These are phyloP conservation scores for Leucocoprinus sp. DNA, from an alignment of 768 basidiomycete species.

Conservation along the genomic window DNA sequence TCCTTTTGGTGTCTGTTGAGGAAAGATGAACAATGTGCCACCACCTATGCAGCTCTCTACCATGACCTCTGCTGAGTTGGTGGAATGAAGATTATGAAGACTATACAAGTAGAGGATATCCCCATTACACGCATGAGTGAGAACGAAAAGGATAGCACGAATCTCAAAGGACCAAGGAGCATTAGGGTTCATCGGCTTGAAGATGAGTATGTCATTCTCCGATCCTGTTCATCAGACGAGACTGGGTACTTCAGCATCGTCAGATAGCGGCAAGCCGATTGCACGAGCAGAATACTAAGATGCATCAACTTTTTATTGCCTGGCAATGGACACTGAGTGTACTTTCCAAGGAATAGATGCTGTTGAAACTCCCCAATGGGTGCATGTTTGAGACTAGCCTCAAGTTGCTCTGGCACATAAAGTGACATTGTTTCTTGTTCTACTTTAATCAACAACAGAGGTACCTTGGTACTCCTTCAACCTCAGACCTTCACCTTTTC, in stretches of 20 bases:
- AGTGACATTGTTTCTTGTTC: no score
- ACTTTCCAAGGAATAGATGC: no score
- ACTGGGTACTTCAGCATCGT: constrained; percentile 66
- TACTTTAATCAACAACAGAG: no score
- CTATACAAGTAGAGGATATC: constrained; percentile 69
- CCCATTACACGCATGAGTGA: constrained; percentile 61
- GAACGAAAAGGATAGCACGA: constrained; percentile 39
- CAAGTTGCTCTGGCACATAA: no score
- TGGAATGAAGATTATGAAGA: constrained; percentile 52
- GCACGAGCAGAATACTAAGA: constrained; percentile 58
- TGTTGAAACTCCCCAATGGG: no score
- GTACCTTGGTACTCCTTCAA: no score
- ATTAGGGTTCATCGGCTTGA: constrained; percentile 16
- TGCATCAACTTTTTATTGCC: no score
- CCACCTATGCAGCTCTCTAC: constrained; percentile 50
- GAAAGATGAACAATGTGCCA: constrained; percentile 41
- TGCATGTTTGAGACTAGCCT: no score
- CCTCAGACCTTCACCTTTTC: no score
- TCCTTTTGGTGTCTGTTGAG: constrained; percentile 65
- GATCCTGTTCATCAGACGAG: constrained; percentile 57
- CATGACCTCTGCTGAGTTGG: constrained; percentile 27
- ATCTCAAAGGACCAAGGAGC: constrained; percentile 17
- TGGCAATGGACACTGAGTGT: no score
- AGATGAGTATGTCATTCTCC: constrained; percentile 49
- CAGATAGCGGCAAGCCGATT: constrained; percentile 68